These are phyloP conservation scores for Rasamsonia emersonii DNA, from an alignment of 2,329 filamentous ascomycete genomes.

Conservation along the genomic window DNA sequence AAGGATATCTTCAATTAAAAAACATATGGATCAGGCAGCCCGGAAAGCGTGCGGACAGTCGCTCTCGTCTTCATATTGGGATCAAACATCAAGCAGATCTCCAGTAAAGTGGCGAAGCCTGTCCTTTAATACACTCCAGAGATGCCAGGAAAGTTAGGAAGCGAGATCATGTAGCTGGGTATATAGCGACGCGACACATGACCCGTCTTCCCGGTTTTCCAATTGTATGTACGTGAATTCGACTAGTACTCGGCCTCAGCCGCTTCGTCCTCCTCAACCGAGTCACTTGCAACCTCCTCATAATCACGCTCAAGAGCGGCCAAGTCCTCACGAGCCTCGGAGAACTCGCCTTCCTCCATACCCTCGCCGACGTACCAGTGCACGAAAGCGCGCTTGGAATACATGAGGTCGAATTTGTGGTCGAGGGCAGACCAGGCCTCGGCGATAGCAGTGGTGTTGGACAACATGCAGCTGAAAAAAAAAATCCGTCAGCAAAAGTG, in stretches of 20 bases:
- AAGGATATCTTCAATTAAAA: constrained; percentile 3
- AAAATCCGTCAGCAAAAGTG: constrained; percentile 2
- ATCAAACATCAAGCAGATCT: neutral
- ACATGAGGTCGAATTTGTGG: constrained; percentile 99
- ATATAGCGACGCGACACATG: constrained; percentile 11
- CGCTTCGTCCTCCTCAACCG: constrained; percentile 76
- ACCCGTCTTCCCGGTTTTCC: constrained; percentile 8
- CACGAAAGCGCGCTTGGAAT: constrained; percentile 99
- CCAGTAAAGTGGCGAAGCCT: neutral
- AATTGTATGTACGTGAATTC: constrained; percentile 8
- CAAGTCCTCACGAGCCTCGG: constrained; percentile 95
- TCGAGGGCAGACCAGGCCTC: constrained; percentile 96
- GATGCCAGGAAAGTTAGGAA: constrained; percentile 4
- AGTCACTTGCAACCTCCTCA: constrained; percentile 96
- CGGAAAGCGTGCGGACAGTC: constrained; percentile 4
- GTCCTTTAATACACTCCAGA: too few relatives aligned
- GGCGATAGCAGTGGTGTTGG: constrained; percentile 90
- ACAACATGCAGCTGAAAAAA: constrained; percentile 75
- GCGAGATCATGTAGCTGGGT: constrained; percentile 11
- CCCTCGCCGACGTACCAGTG: constrained; percentile 99
- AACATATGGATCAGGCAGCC: constrained; percentile 1
- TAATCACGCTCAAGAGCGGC: constrained; percentile 97
- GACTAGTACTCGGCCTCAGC: constrained; percentile 84
- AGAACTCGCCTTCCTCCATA: constrained; percentile 99
- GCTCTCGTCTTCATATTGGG: neutral